Base-by-base conservation (phyloP, 2,329 filamentous ascomycete genomes). In the Sporothrix curviconia region DNA sequence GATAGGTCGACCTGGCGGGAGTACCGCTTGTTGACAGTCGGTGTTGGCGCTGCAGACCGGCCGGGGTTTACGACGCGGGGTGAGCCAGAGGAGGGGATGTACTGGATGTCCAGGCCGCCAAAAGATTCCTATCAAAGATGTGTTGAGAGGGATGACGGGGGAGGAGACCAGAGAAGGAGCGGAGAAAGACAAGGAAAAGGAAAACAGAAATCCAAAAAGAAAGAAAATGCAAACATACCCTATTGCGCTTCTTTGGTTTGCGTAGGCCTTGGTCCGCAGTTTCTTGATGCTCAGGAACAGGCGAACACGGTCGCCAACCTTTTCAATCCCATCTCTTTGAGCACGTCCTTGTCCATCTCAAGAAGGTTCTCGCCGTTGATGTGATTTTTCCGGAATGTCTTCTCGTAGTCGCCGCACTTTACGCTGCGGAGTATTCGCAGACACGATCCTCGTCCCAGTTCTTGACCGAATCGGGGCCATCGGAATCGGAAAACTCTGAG, bases 241-340 rank as follows among this genome's bases (percentile, higher is more conserved):
- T 82, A 76, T 95, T 90, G 60, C 90, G 84, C 75, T 90, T 91
- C 72, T 88, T 90, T 86, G 84, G 66, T 87, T 89, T 59, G 86
- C 83, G 64, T 87, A 87, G 5, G 87, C 83, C 70, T 85, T 89
- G 57, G 86, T 90, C 63, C 89, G 79, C 57, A 94, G 77, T 70
- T 90, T 89, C 75, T 92, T 92, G 68, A 92, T 91, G 63, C 86
- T 86, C 61, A 92, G 80, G 66, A 90, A 92, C 60, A 99, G 86
- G 62, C 92, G 89, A 36, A 99, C 92, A 55, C 94, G 86, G 71
- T 99, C 94, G 62, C 94, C 94, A 63, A 99, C 89, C 73, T 97
- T 99, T 65, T 96, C 95, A 65, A 99, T 92, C 94, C 94, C 84
- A 99, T 95, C 71, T 99, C 94, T 72, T 96, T 95, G 62, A 99